phyloP scores from a whole-genome alignment of 306 rosid genomes.

The Rosa persica region DNA sequence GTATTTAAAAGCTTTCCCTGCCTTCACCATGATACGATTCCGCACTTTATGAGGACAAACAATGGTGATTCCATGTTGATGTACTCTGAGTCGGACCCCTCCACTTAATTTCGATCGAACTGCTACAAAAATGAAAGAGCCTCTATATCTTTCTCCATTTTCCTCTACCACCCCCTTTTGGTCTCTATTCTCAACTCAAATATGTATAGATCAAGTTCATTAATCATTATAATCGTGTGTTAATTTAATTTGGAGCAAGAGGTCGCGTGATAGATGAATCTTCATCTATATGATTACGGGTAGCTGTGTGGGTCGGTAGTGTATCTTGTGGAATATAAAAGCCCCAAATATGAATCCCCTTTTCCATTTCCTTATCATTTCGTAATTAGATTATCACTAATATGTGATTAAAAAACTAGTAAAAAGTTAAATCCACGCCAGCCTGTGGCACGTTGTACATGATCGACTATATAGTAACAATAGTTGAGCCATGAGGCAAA shows the following conservation, averaged over 20 bases:
- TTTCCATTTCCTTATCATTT: neutral
- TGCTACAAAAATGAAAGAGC: neutral
- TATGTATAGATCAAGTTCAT: neutral
- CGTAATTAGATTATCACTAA: neutral
- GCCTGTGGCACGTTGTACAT: neutral
- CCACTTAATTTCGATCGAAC: neutral
- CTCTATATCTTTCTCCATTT: neutral
- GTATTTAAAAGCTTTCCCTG: neutral
- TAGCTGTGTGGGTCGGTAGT: neutral
- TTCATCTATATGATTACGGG: neutral
- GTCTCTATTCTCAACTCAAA: neutral
- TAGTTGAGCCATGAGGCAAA: constrained; percentile 14
- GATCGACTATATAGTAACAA: neutral
- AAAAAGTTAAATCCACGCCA: neutral
- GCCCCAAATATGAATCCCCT: neutral
- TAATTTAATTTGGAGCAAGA: neutral
- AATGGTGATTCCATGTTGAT: neutral
- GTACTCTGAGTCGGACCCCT: constrained; percentile 2
- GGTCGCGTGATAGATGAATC: neutral
- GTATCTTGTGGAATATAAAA: neutral
- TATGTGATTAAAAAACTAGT: neutral
- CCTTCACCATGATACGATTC: neutral
- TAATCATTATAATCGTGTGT: neutral
- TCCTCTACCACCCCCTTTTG: neutral
- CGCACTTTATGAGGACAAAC: neutral